Percentiles rank a stretch among this genome's conserved stretches.
These are phyloP conservation scores for Quercus aquifolioides DNA, from an alignment of 306 rosid species.

Conservation along the genomic window DNA sequence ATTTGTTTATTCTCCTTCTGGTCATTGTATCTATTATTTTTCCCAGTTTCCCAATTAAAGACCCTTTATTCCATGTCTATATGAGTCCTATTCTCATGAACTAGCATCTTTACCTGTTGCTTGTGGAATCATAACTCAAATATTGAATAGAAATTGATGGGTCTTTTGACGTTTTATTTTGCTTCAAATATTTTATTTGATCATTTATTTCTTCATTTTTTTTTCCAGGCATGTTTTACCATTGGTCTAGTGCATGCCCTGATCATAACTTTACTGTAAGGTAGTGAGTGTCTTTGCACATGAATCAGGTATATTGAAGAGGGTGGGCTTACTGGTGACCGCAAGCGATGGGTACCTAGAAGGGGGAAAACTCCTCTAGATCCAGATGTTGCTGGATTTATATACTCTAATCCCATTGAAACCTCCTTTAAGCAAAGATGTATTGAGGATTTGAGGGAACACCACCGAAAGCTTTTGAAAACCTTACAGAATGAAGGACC, in stretches of 20 bases:
- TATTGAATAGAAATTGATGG: background rate
- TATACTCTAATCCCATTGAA: conserved; percentile 90
- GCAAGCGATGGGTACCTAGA: conserved; percentile 96
- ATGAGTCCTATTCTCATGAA: too few species aligned
- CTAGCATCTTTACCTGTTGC: too few species aligned
- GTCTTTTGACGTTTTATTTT: background rate
- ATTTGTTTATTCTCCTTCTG: too few species aligned
- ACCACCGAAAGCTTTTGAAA: conserved; percentile 71
- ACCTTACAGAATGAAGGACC: conserved; percentile 71
- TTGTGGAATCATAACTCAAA: background rate
- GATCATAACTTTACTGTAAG: background rate
- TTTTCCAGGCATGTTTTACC: conserved; percentile 14
- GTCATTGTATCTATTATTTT: too few species aligned
- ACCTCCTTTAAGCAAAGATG: conserved; percentile 92
- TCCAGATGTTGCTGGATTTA: conserved; percentile 92
- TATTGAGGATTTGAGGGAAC: conserved; percentile 62
- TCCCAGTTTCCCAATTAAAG: too few species aligned
- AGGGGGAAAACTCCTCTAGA: conserved; percentile 92
- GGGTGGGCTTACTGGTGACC: conserved; percentile 98
- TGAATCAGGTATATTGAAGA: conserved; percentile 71
- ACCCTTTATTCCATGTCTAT: too few species aligned
- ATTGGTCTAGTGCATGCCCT: conserved; percentile 6
- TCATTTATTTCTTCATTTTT: conserved; percentile 14
- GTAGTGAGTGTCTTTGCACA: conserved; percentile 21
- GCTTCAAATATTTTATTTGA: background rate